Percentiles rank a stretch among this genome's conserved stretches.
phyloP scores from a whole-genome alignment of 371 early-diverging fungal genomes.

The Fennellomyces sp. region DNA sequence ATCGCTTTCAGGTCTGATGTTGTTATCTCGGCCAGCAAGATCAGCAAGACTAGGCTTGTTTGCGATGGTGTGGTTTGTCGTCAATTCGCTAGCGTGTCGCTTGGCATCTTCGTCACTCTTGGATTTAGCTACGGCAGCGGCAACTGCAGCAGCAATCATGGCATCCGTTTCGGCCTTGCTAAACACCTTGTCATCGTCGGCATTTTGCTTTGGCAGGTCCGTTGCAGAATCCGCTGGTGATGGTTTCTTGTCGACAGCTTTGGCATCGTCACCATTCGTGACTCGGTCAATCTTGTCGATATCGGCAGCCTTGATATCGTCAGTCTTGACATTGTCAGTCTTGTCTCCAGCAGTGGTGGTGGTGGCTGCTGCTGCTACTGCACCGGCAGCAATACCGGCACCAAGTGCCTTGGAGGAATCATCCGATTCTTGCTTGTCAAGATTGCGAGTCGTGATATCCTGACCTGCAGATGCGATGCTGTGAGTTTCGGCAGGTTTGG shows the following conservation, averaged over 20 bases:
- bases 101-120: slow-evolving; percentile 7
- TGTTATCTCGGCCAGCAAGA: slow-evolving; percentile 9
- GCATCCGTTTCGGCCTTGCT: slow-evolving; percentile 34
- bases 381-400: background rate
- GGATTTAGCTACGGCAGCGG: slow-evolving; percentile 27
- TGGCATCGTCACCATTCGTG: background rate
- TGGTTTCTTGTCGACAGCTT: no score
- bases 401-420: background rate
- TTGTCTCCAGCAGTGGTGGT: background rate
- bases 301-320: background rate
- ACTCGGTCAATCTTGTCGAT: background rate
- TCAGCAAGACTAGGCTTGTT: slow-evolving; percentile 14
- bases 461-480: no score
- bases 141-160: slow-evolving; percentile 44
- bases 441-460: no score
- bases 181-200: slow-evolving; percentile 8
- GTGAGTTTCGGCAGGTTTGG: no score
- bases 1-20: background rate
- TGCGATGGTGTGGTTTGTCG: background rate
- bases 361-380: background rate
- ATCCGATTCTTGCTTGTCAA: background rate
- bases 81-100: slow-evolving; percentile 17
- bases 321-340: background rate
- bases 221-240: slow-evolving; percentile 3
- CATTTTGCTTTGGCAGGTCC: background rate